Conservation (phyloP, 306 rosid genomes). For the Cucumis sativus region Cucumber_9930_V3 NC_026660.2:10001001-10001500, state of each 20-base stretch:
- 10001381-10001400: not conserved
- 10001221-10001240: slow-evolving; percentile 60
- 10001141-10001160: not conserved
- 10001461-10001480: not conserved
- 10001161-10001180: not conserved
- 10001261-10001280: slow-evolving; percentile 34
- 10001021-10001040: not conserved
- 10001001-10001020: not conserved
- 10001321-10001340: slow-evolving; percentile 17
- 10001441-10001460: not conserved
- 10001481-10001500: not conserved
- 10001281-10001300: slow-evolving; percentile 28
- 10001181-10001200: slow-evolving; percentile 18
- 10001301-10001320: slow-evolving; percentile 30
- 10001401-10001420: not conserved
- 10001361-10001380: not conserved
- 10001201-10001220: slow-evolving; percentile 78
- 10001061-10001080: not conserved
- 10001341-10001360: slow-evolving; percentile 1
- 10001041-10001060: not conserved
- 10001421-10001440: not conserved
- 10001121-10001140: not conserved
- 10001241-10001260: slow-evolving; percentile 48
- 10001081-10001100: not conserved
- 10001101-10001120: not conserved